Evolutionary conservation across 163 green algal species (phyloP), one percentile per base, ranked within the genome.

Genomic region (Scenedesmus sp.): DNA sequence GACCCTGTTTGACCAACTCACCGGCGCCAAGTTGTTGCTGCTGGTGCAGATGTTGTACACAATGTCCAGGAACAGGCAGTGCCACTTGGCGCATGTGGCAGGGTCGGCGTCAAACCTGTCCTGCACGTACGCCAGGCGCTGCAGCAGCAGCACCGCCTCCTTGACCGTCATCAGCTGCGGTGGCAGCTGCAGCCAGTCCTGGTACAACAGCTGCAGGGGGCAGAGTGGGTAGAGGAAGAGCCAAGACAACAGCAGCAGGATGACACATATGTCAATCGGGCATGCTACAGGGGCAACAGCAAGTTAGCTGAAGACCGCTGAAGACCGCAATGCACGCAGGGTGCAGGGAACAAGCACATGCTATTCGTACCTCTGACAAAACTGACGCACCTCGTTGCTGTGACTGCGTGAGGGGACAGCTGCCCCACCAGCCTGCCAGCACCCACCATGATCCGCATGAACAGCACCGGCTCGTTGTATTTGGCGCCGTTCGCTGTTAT

Each of bases 101-200:
- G 53, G 18, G 51, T 92, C 87, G 6, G 70, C 65, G n/a, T 89
- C 76, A 44, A 86, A 78, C 51, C 86, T 80, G 86, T 94, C 93
- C 81, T 95, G 90, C 81, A 98, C 92, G 46, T 95, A 91, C 12
- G 95, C 97, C 33, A 99, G 91, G 22, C 96, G 94, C 94, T 98
- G 96, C 56, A 98, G 94, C 89, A 99, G 96, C 53, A 98, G 92
- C 33, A 97, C 89, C 1, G 89, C 85, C 82, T 94, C 88, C 81
- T 95, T 91, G 0, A 94, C 87, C 42, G 91, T 89, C 42, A 92
- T 44, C 51, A 91, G 37, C 37, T 68, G 49, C 0, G 81, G 81
- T 18, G 89, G 83, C 72, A 82, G 83, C 37, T 37, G 18, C 73
- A 87, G 89, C 72, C 83, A 90, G 53, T 82, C 73, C 30, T 83